Evolutionary conservation across 1,284 basidiomycete genomes (phyloP), one percentile per base, ranked within the genome.

Genomic region (Fomitiporia mediterranea): DNA sequence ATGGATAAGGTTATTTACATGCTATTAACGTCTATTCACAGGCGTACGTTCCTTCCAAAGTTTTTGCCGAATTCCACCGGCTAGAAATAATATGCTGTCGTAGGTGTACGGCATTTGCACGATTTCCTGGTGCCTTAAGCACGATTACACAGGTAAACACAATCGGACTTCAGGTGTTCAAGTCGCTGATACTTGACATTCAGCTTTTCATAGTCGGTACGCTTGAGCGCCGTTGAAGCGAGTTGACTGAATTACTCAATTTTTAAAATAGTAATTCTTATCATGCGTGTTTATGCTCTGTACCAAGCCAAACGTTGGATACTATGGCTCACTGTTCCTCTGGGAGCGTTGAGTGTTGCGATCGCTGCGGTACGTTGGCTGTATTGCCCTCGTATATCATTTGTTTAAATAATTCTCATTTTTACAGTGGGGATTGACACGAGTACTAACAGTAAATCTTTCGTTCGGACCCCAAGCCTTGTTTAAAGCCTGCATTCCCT

Each of bases 271-370:
- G 57, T 49, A 15, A 23, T 55, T 15, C 53, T 59, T 4, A 27
- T 54, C n/a, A 42, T 59, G 46, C 52, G 57, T 19, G 46, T 53
- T 2, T 59, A 59, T 28, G 57, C 54, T 2, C 21, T 59, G 6
- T 55, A 51, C 44, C 53, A 47, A 9, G 1, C 48, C 17, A 44
- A 51, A 8, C 2, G 8, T 13, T 59, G 57, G 57, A 46, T 55
- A n/a, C 57, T 59, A 19, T 23, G 37, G 23, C n/a, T 55, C 15
- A 59, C 57, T 13, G 35, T 55, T 2, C 47, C 57, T 27, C 23
- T 55, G 13, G 52, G 44, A 21, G 25, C 47, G 4, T 7, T 38
- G 9, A 55, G 47, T 11, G 28, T 59, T 15, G 32, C n/a, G 15
- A 35, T 44, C 13, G 28, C 57, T n/a, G 53, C 53, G 23, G 57